Conservation (phyloP, 352 stramenopile species). For the Blastocystis sp. region DNA sequence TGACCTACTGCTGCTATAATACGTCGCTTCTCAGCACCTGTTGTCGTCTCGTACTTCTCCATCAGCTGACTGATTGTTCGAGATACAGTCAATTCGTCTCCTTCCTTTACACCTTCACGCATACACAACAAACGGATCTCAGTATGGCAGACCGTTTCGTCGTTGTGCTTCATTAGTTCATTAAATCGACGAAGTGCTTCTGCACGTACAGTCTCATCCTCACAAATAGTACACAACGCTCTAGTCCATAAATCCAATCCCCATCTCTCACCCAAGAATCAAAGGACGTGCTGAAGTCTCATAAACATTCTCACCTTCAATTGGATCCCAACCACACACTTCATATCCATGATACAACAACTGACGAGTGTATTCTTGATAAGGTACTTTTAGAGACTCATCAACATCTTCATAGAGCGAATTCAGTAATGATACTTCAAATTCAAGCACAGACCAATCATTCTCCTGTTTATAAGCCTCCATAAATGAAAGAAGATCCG, state of each 20-base stretch:
- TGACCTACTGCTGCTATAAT: slow-evolving; percentile 69
- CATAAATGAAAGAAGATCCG: slow-evolving; percentile 6
- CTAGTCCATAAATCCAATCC: background rate
- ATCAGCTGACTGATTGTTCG: slow-evolving; percentile 72
- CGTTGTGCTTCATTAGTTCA: background rate
- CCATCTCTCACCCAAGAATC: background rate
- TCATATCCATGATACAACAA: background rate
- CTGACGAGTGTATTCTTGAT: background rate
- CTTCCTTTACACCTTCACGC: slow-evolving; percentile 70
- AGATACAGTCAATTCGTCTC: slow-evolving; percentile 68
- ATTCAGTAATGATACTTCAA: slow-evolving; percentile 65
- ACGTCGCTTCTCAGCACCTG: slow-evolving; percentile 37
- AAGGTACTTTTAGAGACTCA: background rate
- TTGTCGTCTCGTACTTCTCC: slow-evolving; percentile 66
- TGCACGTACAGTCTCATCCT: background rate
- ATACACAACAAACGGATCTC: slow-evolving; percentile 60
- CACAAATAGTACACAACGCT: slow-evolving; percentile 6
- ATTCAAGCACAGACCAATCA: slow-evolving; percentile 73
- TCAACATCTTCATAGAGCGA: slow-evolving; percentile 17
- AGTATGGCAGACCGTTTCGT: slow-evolving; percentile 14
- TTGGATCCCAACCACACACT: slow-evolving; percentile 34
- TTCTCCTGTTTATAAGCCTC: slow-evolving; percentile 68
- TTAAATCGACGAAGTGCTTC: slow-evolving; percentile 25
- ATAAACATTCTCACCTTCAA: background rate
- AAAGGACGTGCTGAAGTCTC: background rate